Evolutionary conservation across 2,329 filamentous ascomycete genomes (phyloP).

Genomic region (Aspergillus quadrilineatus): DNA sequence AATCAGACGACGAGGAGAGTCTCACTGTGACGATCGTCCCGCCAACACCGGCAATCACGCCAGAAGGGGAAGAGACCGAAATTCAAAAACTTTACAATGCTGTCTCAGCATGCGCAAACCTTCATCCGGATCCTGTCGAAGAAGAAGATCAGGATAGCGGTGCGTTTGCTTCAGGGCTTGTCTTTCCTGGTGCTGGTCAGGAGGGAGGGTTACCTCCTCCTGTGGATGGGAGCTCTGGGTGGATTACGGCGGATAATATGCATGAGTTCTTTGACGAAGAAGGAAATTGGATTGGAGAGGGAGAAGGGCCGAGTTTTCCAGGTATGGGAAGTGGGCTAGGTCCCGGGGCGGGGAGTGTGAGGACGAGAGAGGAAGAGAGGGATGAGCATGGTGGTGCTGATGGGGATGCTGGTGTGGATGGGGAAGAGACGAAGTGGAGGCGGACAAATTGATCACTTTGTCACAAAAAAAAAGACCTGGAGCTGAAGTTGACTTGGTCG

Average conservation of each 20-base stretch:
- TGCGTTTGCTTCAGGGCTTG: slow-evolving; percentile 40
- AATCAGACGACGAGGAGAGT: slow-evolving; percentile 44
- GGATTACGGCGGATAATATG: slow-evolving; percentile 85
- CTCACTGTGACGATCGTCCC: slow-evolving; percentile 47
- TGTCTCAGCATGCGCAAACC: slow-evolving; percentile 49
- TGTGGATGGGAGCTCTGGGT: slow-evolving; percentile 50
- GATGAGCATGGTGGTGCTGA: slow-evolving; percentile 38
- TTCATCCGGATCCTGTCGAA: slow-evolving; percentile 48
- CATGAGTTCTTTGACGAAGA: slow-evolving; percentile 77
- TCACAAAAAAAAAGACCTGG: neutral
- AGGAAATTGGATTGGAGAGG: slow-evolving; percentile 70
- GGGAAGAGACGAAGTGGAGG: slow-evolving; percentile 54
- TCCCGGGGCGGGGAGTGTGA: slow-evolving; percentile 65
- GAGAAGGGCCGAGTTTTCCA: slow-evolving; percentile 43
- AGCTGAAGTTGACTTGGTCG: neutral
- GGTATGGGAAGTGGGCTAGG: slow-evolving; percentile 54
- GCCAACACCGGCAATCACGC: slow-evolving; percentile 12
- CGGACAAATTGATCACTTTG: slow-evolving; percentile 43
- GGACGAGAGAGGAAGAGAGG: slow-evolving; percentile 56
- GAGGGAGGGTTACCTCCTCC: slow-evolving; percentile 46
- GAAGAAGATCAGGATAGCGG: slow-evolving; percentile 20
- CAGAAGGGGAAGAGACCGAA: slow-evolving; percentile 33
- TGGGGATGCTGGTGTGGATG: neutral
- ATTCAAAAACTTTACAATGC: slow-evolving; percentile 46
- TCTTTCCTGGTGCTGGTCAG: slow-evolving; percentile 32